Conservation (phyloP, 352 stramenopile species). For the Globisporangium apiculatum region DNA sequence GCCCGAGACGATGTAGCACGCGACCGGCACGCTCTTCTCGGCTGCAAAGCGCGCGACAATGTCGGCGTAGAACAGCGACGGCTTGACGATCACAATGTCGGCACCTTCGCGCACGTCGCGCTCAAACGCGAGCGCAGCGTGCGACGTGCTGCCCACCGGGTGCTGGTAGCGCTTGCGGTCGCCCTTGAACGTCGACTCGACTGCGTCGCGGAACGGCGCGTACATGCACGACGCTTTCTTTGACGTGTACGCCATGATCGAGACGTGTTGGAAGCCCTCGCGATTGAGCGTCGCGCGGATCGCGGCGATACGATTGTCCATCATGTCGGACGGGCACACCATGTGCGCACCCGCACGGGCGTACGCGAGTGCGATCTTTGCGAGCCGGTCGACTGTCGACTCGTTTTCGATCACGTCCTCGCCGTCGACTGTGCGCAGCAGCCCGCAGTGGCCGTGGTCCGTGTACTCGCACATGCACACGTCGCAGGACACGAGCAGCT, state of each 20-base stretch:
- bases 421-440: conserved; percentile 85
- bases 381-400: conserved; percentile 94
- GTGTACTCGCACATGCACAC: conserved; percentile 91
- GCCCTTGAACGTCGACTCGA: conserved; percentile 94
- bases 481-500: conserved; percentile 81
- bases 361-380: conserved; percentile 93
- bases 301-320: conserved; percentile 95
- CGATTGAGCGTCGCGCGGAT: conserved; percentile 94
- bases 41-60: conserved; percentile 93
- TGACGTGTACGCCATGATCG: conserved; percentile 98
- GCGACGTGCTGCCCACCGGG: conserved; percentile 74
- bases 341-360: conserved; percentile 96
- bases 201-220: conserved; percentile 94
- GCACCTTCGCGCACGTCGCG: conserved; percentile 88
- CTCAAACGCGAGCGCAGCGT: conserved; percentile 72
- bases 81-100: conserved; percentile 99
- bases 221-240: conserved; percentile 97
- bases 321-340: conserved; percentile 95
- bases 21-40: conserved; percentile 91
- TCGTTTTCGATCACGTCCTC: conserved; percentile 97
- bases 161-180: conserved; percentile 98
- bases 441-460: conserved; percentile 81
- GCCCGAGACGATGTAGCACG: conserved; percentile 98
- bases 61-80: conserved; percentile 98
- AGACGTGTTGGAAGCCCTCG: conserved; percentile 96